Conservation (phyloP, 2,329 filamentous ascomycete genomes). For the Fusarium setosum region DNA sequence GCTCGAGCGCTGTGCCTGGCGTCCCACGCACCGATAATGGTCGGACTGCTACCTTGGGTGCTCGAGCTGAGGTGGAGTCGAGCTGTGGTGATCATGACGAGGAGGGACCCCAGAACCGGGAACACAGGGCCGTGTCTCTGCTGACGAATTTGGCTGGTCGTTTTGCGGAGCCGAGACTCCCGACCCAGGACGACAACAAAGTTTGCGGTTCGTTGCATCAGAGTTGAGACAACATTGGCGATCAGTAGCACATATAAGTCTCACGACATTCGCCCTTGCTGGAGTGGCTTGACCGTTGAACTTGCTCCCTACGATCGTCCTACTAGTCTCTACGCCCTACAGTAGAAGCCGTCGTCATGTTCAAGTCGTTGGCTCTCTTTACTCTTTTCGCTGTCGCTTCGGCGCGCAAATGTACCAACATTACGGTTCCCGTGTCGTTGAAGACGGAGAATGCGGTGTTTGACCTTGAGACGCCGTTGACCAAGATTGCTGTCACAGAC, state of each 20-base stretch:
- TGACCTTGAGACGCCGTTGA: slow-evolving; percentile 57
- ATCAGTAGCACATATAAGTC: too few species aligned
- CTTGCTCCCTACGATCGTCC: slow-evolving; percentile 8
- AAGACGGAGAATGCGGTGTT: slow-evolving; percentile 66
- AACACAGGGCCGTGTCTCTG: not conserved
- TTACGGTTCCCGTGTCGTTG: slow-evolving; percentile 67
- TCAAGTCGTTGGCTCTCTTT: slow-evolving; percentile 36
- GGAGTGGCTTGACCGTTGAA: slow-evolving; percentile 14
- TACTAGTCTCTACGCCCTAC: not conserved
- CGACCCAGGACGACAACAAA: slow-evolving; percentile 13
- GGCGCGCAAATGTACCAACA: slow-evolving; percentile 56
- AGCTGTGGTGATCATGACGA: slow-evolving; percentile 1
- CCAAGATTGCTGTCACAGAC: slow-evolving; percentile 67
- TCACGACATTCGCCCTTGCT: not conserved
- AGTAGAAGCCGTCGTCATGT: slow-evolving; percentile 27
- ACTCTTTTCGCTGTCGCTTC: slow-evolving; percentile 41
- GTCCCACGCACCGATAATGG: not conserved
- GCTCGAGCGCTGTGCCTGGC: not conserved
- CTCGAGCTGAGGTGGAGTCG: not conserved
- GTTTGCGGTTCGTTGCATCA: slow-evolving; percentile 6
- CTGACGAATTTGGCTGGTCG: not conserved
- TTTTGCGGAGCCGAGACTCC: slow-evolving; percentile 2
- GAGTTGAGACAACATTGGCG: too few species aligned
- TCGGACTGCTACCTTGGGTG: slow-evolving; percentile 5
- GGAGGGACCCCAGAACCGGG: not conserved